phyloP scores from a whole-genome alignment of 768 basidiomycete species.

The Pulveroboletus frians region DNA sequence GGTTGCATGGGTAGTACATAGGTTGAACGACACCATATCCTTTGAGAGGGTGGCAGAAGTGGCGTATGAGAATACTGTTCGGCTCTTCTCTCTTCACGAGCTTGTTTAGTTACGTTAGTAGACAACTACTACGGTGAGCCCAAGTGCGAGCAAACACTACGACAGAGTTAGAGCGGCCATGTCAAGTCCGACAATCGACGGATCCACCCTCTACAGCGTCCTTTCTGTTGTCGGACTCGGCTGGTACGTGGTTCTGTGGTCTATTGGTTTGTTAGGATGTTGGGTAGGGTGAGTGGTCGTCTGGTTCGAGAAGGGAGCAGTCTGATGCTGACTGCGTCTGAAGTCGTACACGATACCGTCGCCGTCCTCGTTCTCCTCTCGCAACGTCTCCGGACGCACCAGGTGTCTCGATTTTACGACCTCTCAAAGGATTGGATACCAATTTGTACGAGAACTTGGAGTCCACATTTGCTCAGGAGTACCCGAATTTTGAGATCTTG shows the following conservation, averaged over 20 bases:
- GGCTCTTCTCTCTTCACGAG: conserved; percentile 51
- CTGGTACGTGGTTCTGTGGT: conserved; percentile 65
- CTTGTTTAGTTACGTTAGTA: conserved; percentile 15
- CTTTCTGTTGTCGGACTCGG: conserved; percentile 40
- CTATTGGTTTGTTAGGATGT: conserved; percentile 63
- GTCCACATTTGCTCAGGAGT: conserved; percentile 87
- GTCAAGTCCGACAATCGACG: conserved; percentile 8
- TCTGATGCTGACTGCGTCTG: conserved; percentile 1
- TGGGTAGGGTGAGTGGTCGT: conserved; percentile 54
- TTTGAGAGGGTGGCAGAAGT: conserved; percentile 53
- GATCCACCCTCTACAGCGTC: conserved; percentile 4
- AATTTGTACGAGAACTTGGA: conserved; percentile 97
- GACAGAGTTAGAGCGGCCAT: conserved; percentile 2
- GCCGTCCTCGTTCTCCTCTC: conserved; percentile 58
- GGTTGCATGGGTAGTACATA: conserved; percentile 68
- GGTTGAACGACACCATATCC: conserved; percentile 39
- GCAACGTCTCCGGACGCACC: conserved; percentile 55
- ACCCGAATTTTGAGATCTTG: conserved; percentile 86
- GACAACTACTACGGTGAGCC: background rate
- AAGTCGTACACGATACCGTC: conserved; percentile 74
- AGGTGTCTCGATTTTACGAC: conserved; percentile 91
- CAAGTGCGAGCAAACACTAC: background rate
- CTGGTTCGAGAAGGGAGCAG: background rate
- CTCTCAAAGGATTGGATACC: conserved; percentile 90
- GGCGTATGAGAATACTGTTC: conserved; percentile 60